Percentiles rank a stretch among this genome's conserved stretches.
Conservation (phyloP, 164 flowering plant species). For the Hamamelis virginiana region DNA sequence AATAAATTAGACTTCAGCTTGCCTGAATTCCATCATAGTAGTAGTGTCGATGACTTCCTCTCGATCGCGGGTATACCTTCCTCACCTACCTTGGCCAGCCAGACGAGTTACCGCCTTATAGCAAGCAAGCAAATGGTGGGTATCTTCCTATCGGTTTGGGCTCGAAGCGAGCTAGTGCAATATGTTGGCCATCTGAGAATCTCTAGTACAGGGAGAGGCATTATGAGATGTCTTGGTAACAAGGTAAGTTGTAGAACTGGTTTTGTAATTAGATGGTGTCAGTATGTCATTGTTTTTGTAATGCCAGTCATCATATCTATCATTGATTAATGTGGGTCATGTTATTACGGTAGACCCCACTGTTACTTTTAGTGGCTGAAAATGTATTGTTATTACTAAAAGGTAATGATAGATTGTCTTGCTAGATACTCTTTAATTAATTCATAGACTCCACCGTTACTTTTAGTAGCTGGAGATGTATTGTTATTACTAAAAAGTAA, state of each 20-base stretch:
- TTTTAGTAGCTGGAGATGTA: too few species aligned
- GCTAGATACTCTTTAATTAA: too few species aligned
- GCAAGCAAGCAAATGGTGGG: slow-evolving; percentile 98
- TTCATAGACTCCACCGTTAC: too few species aligned
- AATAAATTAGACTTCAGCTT: slow-evolving; percentile 5
- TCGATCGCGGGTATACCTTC: slow-evolving; percentile 20
- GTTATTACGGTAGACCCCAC: too few species aligned
- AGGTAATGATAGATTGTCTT: too few species aligned
- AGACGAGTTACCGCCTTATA: slow-evolving; percentile 51
- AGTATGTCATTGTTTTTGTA: too few species aligned
- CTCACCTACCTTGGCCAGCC: slow-evolving; percentile 16
- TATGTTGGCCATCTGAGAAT: slow-evolving; percentile 80
- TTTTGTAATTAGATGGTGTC: too few species aligned
- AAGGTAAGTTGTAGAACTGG: slow-evolving; percentile 46
- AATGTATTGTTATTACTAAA: too few species aligned
- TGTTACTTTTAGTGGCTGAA: too few species aligned
- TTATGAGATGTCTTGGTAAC: slow-evolving; percentile 89
- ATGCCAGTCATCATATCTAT: too few species aligned
- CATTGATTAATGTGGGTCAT: too few species aligned
- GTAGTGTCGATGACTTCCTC: slow-evolving; percentile 27
- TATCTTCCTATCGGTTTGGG: slow-evolving; percentile 84
- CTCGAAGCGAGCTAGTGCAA: slow-evolving; percentile 58
- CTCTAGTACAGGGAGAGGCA: slow-evolving; percentile 73
- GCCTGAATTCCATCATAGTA: not conserved
- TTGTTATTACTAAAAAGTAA: too few species aligned